phyloP scores from a whole-genome alignment of 768 basidiomycete species.

The Russula ochroleuca region DNA sequence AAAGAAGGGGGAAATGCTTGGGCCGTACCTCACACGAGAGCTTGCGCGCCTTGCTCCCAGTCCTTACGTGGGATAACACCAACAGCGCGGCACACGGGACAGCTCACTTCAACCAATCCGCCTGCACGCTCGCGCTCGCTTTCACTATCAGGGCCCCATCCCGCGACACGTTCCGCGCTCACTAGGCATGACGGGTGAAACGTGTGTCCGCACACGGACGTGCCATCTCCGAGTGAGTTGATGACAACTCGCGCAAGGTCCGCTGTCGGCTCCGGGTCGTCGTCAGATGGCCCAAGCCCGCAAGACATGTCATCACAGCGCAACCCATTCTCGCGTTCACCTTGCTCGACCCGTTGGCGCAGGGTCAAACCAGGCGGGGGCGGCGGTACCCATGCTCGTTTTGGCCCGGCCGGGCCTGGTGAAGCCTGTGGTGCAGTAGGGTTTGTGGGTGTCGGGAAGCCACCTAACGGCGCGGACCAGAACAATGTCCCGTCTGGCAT shows the following conservation, averaged over 20 bases:
- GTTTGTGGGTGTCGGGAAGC: neutral
- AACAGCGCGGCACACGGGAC: constrained; percentile 64
- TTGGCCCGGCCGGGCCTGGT: constrained; percentile 36
- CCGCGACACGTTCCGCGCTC: constrained; percentile 56
- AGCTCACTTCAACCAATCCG: constrained; percentile 58
- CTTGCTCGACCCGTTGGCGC: constrained; percentile 66
- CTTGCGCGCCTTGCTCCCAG: constrained; percentile 51
- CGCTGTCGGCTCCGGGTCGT: constrained; percentile 49
- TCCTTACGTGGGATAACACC: constrained; percentile 56
- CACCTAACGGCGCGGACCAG: constrained; percentile 18
- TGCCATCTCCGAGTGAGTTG: constrained; percentile 29
- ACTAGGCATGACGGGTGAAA: constrained; percentile 77
- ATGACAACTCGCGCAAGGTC: constrained; percentile 41
- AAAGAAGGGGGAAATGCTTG: neutral
- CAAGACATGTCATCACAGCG: constrained; percentile 71
- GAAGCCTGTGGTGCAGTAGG: constrained; percentile 19
- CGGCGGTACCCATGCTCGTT: constrained; percentile 54
- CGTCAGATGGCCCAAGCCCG: constrained; percentile 70
- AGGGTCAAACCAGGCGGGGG: constrained; percentile 64
- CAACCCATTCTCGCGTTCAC: constrained; percentile 67
- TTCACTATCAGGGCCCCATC: constrained; percentile 46
- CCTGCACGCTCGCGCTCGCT: constrained; percentile 37
- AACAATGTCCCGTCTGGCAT: constrained; percentile 20
- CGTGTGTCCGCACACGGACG: constrained; percentile 52
- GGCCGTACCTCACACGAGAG: constrained; percentile 25